Percentiles rank a stretch among this genome's conserved stretches.
Evolutionary conservation across 176 grass and related monocot species (phyloP).

Genomic region (Dendrocalamus sinicus): DNA sequence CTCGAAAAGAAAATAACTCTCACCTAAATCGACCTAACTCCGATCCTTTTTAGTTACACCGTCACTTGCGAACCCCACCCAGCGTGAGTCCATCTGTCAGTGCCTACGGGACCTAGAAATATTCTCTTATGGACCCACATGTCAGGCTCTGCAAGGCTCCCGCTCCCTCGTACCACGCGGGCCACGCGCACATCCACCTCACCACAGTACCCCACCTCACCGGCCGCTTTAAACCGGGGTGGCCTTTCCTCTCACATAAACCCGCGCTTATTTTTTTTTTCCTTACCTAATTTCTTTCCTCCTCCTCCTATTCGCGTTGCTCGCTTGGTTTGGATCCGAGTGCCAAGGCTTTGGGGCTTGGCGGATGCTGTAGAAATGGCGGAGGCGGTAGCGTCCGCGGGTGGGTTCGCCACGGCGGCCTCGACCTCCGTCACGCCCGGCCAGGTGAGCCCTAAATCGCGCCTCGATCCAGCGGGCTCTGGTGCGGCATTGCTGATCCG

Average conservation of each 20-base stretch:
- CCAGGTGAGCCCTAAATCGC: slow-evolving; percentile 60
- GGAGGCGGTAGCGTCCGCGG: slow-evolving; percentile 50
- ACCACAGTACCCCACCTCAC: slow-evolving; percentile 20
- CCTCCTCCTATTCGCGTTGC: not conserved
- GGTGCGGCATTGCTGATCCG: slow-evolving; percentile 32
- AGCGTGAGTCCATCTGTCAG: slow-evolving; percentile 17
- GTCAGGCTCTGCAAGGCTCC: not conserved
- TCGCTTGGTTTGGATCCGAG: slow-evolving; percentile 44
- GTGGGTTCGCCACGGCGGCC: slow-evolving; percentile 44
- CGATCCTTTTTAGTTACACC: slow-evolving; percentile 12
- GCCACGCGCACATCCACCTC: slow-evolving; percentile 23
- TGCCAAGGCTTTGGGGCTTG: not conserved
- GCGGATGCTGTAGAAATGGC: slow-evolving; percentile 62
- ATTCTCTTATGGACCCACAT: not conserved
- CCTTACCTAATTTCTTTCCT: slow-evolving; percentile 18
- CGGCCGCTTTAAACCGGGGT: slow-evolving; percentile 58
- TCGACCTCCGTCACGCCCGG: slow-evolving; percentile 59
- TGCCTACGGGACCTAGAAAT: not conserved
- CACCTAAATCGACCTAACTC: slow-evolving; percentile 46
- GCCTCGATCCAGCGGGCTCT: slow-evolving; percentile 24
- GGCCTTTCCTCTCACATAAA: slow-evolving; percentile 24
- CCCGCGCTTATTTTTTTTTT: slow-evolving; percentile 47
- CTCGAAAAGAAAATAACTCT: not conserved
- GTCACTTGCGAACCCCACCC: slow-evolving; percentile 36
- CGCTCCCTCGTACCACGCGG: slow-evolving; percentile 28